These are phyloP conservation scores for Diddensiella caesifluorescens DNA, from an alignment of 805 yeast species.

Conservation along the genomic window DNA sequence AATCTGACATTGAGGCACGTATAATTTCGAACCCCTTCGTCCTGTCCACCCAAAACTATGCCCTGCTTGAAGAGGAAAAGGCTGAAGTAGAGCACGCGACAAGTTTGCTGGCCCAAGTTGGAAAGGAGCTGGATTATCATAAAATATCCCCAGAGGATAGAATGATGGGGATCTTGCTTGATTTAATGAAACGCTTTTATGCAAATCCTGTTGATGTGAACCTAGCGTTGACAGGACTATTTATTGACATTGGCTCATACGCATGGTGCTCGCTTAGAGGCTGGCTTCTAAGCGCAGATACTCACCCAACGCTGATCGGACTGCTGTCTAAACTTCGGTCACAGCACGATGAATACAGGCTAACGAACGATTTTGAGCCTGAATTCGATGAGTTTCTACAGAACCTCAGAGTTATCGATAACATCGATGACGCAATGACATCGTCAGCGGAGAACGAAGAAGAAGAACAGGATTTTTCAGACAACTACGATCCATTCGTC, in stretches of 20 bases:
- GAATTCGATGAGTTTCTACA: conserved; percentile 11
- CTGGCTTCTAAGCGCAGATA: conserved; percentile 16
- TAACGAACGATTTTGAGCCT: conserved; percentile 8
- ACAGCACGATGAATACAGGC: conserved; percentile 14
- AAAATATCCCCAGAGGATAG: conserved; percentile 7
- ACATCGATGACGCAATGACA: conserved; percentile 19
- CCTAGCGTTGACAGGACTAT: conserved; percentile 23
- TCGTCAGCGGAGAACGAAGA: background rate
- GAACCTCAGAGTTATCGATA: conserved; percentile 12
- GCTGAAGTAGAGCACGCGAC: conserved; percentile 7
- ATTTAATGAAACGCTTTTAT: conserved; percentile 16
- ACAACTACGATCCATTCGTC: conserved; percentile 2
- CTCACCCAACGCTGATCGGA: conserved; percentile 3
- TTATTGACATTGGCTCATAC: conserved; percentile 24
- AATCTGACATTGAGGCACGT: conserved; percentile 9
- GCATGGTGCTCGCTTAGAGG: conserved; percentile 23
- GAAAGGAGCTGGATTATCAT: conserved; percentile 1
- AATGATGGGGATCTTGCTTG: conserved; percentile 4
- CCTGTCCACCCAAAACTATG: conserved; percentile 4
- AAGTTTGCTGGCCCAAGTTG: background rate
- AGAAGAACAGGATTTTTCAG: background rate
- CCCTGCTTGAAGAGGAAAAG: conserved; percentile 11
- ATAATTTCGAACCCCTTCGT: conserved; percentile 8
- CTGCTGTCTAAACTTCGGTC: conserved; percentile 13
- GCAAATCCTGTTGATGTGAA: conserved; percentile 27